Percentiles rank a stretch among this genome's conserved stretches.
These are phyloP conservation scores for Larix sibirica DNA, from an alignment of 83 land plant genomes.

Conservation along the genomic window DNA sequence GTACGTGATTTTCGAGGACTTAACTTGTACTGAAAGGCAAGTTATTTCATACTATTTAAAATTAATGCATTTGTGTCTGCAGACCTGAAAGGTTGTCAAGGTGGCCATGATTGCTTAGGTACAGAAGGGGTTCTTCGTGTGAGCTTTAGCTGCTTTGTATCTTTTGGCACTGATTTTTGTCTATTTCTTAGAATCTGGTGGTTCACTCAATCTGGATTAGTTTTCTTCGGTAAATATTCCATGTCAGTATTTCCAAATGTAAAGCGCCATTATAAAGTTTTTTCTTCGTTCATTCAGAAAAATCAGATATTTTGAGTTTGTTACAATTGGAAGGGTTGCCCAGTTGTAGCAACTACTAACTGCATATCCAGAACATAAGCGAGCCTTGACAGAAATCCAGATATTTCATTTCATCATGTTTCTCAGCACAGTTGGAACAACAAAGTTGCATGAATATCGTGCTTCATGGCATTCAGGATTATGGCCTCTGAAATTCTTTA, in stretches of 20 bases:
- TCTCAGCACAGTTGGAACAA: constrained; percentile 40
- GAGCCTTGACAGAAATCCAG: constrained; percentile 29
- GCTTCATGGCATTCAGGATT: constrained; percentile 49
- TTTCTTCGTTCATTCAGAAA: no score
- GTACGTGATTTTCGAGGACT: neutral
- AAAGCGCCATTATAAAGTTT: neutral
- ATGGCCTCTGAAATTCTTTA: constrained; percentile 33
- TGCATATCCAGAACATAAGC: neutral
- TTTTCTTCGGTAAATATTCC: neutral
- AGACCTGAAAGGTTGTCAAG: constrained; percentile 49
- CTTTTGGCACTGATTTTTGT: constrained; percentile 12
- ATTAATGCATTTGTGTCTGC: constrained; percentile 16
- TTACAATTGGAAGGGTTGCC: neutral
- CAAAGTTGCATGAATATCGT: constrained; percentile 20
- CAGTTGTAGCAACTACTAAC: neutral
- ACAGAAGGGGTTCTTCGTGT: constrained; percentile 52
- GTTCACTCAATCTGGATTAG: neutral
- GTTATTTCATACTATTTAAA: neutral
- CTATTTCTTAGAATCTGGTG: neutral
- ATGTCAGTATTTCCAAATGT: neutral
- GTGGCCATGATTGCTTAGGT: constrained; percentile 52
- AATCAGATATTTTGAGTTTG: neutral
- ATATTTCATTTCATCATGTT: constrained; percentile 35
- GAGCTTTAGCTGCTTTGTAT: constrained; percentile 51
- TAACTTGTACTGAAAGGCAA: constrained; percentile 6